Base-by-base conservation (phyloP, 1,139 yeast species). In the Hansenula sp. region DNA sequence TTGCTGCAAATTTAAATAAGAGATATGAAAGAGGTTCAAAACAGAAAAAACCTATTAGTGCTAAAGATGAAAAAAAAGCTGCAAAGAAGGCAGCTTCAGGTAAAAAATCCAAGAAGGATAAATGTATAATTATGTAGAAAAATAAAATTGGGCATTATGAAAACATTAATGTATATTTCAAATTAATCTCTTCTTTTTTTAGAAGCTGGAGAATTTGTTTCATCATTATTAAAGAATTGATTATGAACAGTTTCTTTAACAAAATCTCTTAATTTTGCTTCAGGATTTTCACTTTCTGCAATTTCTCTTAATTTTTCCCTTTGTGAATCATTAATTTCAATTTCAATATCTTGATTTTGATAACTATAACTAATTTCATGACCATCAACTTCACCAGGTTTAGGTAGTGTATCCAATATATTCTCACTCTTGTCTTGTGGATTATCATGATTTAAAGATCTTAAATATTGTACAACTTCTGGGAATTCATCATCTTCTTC, bases 401-500 rank as follows among this genome's bases (percentile, higher is more conserved):
- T 57, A 8, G 77, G 80, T 29, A 71, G 60, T 14, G 67, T 45
- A 38, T 60, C 61, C 33, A 53, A 48, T 31, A 48, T 56, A 42
- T 38, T 54, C 21, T 42, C 51, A 32, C 12, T 44, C 3, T 27
- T 34, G 19, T 37, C 40, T 18, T 16, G 36, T 43, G 11, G 29
- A 21, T 38, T 53, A 34, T 68, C 72, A 40, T 71, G 75, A 7
- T 64, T 62, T 45, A 79, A 62, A 0, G 70, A 55, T 41, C 73
- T 69, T 54, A 89, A 67, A 53, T 83, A 90, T 33, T 68, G 71
- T 9, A 79, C 79, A 20, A 90, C 68, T 36, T 88, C 96, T 1
- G 94, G 90, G 52, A 75, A 83, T 52, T 90, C 97, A 29, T 74
- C 90, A 36, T 90, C 96, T 46, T 88, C 96, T 52, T 82, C 88